A percentile compares a stretch with the other conserved stretches of the same genome.
phyloP scores from a whole-genome alignment of 2,329 filamentous ascomycete species.

The Beauveria varroae region DNA sequence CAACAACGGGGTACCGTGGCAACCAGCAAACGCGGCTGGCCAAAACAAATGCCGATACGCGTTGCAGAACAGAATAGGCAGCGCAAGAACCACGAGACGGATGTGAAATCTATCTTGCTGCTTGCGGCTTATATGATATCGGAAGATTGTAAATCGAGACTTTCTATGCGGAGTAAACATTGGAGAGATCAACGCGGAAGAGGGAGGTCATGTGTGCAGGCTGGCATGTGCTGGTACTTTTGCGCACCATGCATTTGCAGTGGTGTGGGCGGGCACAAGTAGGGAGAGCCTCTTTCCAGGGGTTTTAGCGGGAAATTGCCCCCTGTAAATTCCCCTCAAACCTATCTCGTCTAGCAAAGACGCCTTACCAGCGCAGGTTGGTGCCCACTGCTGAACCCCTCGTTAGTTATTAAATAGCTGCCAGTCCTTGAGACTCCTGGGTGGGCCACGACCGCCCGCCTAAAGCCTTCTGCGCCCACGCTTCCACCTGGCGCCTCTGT shows the following conservation, averaged over 20 bases:
- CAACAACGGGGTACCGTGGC: neutral
- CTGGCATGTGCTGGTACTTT: neutral
- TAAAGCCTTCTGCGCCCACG: neutral
- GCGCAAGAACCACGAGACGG: neutral
- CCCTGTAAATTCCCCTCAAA: neutral
- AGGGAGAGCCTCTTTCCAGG: neutral
- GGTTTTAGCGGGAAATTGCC: neutral
- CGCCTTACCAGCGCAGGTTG: no score
- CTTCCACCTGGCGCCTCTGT: conserved; percentile 3
- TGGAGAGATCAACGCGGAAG: neutral
- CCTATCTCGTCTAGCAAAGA: neutral
- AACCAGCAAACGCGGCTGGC: conserved; percentile 4
- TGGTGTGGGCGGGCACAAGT: neutral
- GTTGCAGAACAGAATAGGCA: neutral
- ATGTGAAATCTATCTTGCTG: neutral
- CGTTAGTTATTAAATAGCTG: neutral
- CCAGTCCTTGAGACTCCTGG: neutral
- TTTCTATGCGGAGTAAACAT: neutral
- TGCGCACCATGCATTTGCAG: neutral
- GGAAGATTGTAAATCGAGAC: neutral
- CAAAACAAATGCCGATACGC: conserved; percentile 3
- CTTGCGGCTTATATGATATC: neutral
- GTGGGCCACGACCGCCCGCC: conserved; percentile 5
- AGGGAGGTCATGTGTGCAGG: neutral
- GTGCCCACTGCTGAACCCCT: neutral